Percentiles rank a stretch among this genome's conserved stretches.
Conservation (phyloP, 169 alveolate species). For the Eimeria tenella region DNA sequence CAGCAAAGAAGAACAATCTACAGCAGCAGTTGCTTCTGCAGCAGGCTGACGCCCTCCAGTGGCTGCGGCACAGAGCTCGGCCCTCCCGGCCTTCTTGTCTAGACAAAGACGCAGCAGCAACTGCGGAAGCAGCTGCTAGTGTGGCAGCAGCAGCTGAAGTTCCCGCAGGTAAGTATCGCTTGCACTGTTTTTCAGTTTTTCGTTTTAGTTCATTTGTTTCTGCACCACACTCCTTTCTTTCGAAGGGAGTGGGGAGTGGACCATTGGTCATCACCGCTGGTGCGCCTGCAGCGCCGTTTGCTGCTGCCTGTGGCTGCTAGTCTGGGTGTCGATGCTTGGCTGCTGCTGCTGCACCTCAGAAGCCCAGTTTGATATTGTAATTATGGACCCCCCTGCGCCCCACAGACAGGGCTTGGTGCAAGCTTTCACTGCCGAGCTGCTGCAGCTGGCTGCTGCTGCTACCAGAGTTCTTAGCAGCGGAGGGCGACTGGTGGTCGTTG, state of each 20-base stretch:
- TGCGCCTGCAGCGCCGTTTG: not conserved
- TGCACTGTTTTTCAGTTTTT: not conserved
- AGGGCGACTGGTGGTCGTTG: constrained; percentile 48
- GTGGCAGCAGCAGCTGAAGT: not conserved
- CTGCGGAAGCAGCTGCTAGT: not conserved
- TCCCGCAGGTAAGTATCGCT: not conserved
- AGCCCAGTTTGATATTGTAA: not conserved
- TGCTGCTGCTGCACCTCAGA: not conserved
- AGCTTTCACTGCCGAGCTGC: constrained; percentile 21
- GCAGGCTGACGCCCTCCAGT: constrained; percentile 53
- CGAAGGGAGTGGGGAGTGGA: too few relatives aligned
- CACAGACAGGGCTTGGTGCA: constrained; percentile 15
- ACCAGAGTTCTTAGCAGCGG: not conserved
- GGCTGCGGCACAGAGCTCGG: constrained; percentile 1
- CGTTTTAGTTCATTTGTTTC: not conserved
- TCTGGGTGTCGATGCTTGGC: too few relatives aligned
- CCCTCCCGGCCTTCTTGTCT: not conserved
- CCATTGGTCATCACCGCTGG: not conserved
- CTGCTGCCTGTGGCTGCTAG: not conserved
- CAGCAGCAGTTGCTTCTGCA: constrained; percentile 68
- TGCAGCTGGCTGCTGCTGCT: constrained; percentile 16
- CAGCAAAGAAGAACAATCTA: constrained; percentile 41
- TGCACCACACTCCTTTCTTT: too few relatives aligned
- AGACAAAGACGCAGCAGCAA: not conserved
- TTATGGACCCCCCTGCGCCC: constrained; percentile 50